Evolutionary conservation across 345 rosid genomes (phyloP).

Genomic region (Linum trigynum): DNA sequence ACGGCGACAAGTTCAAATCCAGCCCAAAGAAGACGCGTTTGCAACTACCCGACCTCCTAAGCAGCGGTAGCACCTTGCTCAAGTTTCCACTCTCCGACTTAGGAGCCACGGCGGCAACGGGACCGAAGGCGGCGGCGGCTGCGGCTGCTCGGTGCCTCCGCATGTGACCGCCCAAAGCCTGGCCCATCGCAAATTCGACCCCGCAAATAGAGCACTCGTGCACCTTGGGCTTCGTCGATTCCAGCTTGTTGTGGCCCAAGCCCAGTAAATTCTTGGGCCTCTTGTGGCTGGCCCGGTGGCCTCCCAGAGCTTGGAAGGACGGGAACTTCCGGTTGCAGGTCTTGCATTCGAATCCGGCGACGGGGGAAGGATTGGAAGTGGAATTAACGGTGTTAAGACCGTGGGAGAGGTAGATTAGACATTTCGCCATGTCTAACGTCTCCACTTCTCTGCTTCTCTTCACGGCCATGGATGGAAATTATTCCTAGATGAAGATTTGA

Average conservation of each 20-base stretch:
- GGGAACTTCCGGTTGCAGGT: constrained; percentile 54
- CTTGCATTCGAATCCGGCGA: constrained; percentile 45
- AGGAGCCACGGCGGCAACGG: not conserved
- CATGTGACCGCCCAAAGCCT: constrained; percentile 80
- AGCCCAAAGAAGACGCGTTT: constrained; percentile 34
- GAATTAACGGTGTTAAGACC: constrained; percentile 19
- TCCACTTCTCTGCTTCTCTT: constrained; percentile 40
- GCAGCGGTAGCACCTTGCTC: constrained; percentile 26
- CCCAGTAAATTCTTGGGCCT: constrained; percentile 23
- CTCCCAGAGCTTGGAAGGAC: constrained; percentile 73
- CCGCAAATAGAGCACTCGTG: constrained; percentile 59
- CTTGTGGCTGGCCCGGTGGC: constrained; percentile 75
- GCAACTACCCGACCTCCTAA: constrained; percentile 41
- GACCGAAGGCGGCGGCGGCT: constrained; percentile 9
- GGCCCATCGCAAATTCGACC: constrained; percentile 49
- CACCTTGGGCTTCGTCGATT: constrained; percentile 17
- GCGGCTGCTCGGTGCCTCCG: constrained; percentile 44
- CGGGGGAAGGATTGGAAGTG: constrained; percentile 10
- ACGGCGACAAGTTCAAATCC: constrained; percentile 58
- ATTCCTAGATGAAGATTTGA: not conserved
- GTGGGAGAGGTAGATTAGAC: constrained; percentile 38
- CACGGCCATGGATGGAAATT: constrained; percentile 15
- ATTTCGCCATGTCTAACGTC: constrained; percentile 36
- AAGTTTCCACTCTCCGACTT: constrained; percentile 7
- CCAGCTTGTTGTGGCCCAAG: not conserved